These are phyloP conservation scores for Grosmannia clavigera DNA, from an alignment of 2,329 filamentous ascomycete genomes.

Conservation along the genomic window DNA sequence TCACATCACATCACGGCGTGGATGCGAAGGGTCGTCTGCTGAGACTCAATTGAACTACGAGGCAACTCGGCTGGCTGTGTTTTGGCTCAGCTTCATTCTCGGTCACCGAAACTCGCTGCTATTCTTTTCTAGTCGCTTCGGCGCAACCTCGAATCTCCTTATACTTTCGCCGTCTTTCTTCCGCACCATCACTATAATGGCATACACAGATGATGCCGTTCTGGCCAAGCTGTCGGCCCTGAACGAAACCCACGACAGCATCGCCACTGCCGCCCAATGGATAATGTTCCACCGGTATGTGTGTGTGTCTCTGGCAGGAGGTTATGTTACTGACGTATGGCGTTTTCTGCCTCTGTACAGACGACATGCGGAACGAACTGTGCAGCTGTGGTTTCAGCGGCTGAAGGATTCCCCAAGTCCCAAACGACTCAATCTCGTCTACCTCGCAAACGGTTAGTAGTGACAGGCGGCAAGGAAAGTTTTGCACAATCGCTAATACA, in stretches of 20 bases:
- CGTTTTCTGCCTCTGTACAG: slow-evolving; percentile 30
- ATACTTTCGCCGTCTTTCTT: slow-evolving; percentile 2
- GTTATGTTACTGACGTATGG: not conserved
- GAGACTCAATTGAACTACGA: not conserved
- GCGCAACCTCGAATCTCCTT: not conserved
- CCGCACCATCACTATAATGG: slow-evolving; percentile 60
- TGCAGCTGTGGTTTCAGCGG: slow-evolving; percentile 80
- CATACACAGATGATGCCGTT: slow-evolving; percentile 91
- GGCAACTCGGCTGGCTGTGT: not conserved
- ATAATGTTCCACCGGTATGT: slow-evolving; percentile 94
- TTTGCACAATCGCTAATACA: not conserved
- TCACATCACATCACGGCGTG: not conserved
- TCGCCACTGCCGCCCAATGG: slow-evolving; percentile 94
- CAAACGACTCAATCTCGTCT: slow-evolving; percentile 82
- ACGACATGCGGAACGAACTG: slow-evolving; percentile 83
- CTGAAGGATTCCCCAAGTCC: slow-evolving; percentile 76
- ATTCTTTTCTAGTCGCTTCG: not conserved
- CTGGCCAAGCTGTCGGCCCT: slow-evolving; percentile 88
- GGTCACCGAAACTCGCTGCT: too few relatives aligned
- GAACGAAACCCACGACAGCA: slow-evolving; percentile 96
- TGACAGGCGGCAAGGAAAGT: not conserved
- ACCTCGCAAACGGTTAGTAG: slow-evolving; percentile 73
- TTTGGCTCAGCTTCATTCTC: not conserved
- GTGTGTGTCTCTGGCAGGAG: not conserved
- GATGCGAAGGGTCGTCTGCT: not conserved